A percentile compares a stretch with the other conserved stretches of the same genome.
Conservation (phyloP, 2,329 filamentous ascomycete species). For the Chrysosphaeria jannelii region DNA sequence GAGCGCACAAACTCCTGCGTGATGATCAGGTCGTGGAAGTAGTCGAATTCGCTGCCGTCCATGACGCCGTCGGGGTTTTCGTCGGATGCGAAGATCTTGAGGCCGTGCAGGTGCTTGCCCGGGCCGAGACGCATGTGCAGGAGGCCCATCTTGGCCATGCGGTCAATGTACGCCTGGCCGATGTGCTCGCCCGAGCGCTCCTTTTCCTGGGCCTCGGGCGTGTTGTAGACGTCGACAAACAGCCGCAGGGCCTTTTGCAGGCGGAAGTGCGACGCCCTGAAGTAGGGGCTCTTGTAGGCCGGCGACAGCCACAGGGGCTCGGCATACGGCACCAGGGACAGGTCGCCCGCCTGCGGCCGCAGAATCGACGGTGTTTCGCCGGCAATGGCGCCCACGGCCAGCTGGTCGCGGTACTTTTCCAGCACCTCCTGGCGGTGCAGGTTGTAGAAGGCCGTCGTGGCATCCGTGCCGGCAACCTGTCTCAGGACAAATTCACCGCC, state of each 20-base stretch:
- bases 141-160: constrained; percentile 43
- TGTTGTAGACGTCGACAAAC: constrained; percentile 42
- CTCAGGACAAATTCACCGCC: constrained; percentile 52
- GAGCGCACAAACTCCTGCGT: constrained; percentile 41
- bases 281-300: constrained; percentile 43
- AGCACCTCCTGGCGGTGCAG: constrained; percentile 78
- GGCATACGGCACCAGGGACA: constrained; percentile 53
- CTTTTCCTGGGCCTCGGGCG: constrained; percentile 44
- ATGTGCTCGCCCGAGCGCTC: constrained; percentile 47
- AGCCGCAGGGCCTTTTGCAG: constrained; percentile 39
- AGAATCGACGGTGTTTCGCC: constrained; percentile 50
- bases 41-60: constrained; percentile 49
- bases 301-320: constrained; percentile 62
- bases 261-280: constrained; percentile 38
- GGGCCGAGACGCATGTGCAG: constrained; percentile 63
- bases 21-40: constrained; percentile 57
- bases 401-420: constrained; percentile 38
- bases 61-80: constrained; percentile 23
- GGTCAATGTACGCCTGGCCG: constrained; percentile 40
- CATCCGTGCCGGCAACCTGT: constrained; percentile 57
- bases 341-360: constrained; percentile 34
- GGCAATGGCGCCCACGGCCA: constrained; percentile 45
- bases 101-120: constrained; percentile 50
- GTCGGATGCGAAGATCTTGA: constrained; percentile 19
- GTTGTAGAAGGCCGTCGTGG: constrained; percentile 68